These are phyloP conservation scores for Myotisia sp. DNA, from an alignment of 2,329 filamentous ascomycete species.

Conservation along the genomic window DNA sequence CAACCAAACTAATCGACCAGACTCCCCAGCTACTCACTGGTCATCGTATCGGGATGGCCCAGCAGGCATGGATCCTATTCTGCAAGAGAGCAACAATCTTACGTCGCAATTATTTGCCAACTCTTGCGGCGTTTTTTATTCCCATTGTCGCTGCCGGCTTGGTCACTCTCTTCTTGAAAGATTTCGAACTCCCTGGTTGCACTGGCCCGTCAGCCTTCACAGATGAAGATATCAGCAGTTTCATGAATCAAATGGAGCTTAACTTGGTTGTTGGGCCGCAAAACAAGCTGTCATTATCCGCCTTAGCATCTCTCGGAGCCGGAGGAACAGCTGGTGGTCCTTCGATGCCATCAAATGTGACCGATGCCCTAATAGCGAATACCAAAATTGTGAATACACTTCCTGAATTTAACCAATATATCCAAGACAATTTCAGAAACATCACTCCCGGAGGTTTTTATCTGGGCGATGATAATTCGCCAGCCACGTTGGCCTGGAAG, in stretches of 20 bases:
- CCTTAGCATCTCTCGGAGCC: slow-evolving; percentile 15
- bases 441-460: slow-evolving; percentile 70
- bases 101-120: slow-evolving; percentile 63
- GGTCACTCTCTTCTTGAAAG: slow-evolving; percentile 59
- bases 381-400: slow-evolving; percentile 43
- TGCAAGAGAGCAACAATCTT: slow-evolving; percentile 64
- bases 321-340: not conserved
- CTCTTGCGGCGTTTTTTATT: slow-evolving; percentile 57
- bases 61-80: slow-evolving; percentile 62
- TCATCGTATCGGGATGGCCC: slow-evolving; percentile 50
- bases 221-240: slow-evolving; percentile 11
- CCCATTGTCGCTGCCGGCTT: slow-evolving; percentile 68
- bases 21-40: slow-evolving; percentile 47
- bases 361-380: slow-evolving; percentile 1
- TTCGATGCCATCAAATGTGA: slow-evolving; percentile 4
- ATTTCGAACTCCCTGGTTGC: slow-evolving; percentile 41
- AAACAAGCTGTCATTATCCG: slow-evolving; percentile 16
- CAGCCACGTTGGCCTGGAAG: slow-evolving; percentile 57
- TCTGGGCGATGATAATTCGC: slow-evolving; percentile 46
- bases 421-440: slow-evolving; percentile 48
- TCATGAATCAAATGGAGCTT: slow-evolving; percentile 19
- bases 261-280: slow-evolving; percentile 26
- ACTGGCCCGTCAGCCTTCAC: slow-evolving; percentile 32
- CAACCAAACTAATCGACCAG: slow-evolving; percentile 7
- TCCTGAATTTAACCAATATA: slow-evolving; percentile 52